Evolutionary conservation across 768 basidiomycete species (phyloP), one percentile per base, ranked within the genome.

Genomic region (Dacryopinax spathularia): DNA sequence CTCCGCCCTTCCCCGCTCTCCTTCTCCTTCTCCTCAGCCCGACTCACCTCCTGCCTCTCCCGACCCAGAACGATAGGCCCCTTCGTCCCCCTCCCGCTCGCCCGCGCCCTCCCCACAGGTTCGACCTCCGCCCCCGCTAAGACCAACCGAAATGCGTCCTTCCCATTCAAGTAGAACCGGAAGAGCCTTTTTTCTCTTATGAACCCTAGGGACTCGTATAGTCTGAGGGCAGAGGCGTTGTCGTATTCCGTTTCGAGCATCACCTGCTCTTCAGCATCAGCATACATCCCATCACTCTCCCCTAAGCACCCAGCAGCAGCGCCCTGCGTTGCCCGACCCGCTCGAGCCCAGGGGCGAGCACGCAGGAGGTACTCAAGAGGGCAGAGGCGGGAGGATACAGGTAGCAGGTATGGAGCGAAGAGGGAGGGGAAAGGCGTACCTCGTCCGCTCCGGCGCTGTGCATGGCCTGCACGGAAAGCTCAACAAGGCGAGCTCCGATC

Each of bases 221-320:
- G 78, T 1, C 88, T 84, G 16, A 98, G 81, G 0, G 94, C 93
- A 6, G 91, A 84, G 44, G 78, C 75, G 74, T 98, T 98, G 75
- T 98, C 95, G 72, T 81, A 88, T 75, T 99, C 96, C 2, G 96
- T 98, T 76, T 98, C 96, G 64, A 98, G 85, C 13, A 92, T 85
- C 69, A 97, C 84, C 91, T 97, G 68, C n/a, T n/a, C n/a, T n/a
- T 63, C 37, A 25, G 35, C 18, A 33, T 34, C 15, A 33, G 29
- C 25, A 15, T 6, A n/a, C n/a, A n/a, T n/a, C n/a, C n/a, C n/a
- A n/a, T n/a, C n/a, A n/a, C n/a, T n/a, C n/a, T n/a, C n/a, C n/a
- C n/a, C n/a, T n/a, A n/a, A n/a, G n/a, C n/a, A n/a, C n/a, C n/a
- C n/a, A n/a, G n/a, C n/a, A n/a, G n/a, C n/a, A n/a, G 48, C 12